Percentiles rank a stretch among this genome's conserved stretches.
Conservation (phyloP, 805 yeast genomes). For the Yueomyces sp. region DNA sequence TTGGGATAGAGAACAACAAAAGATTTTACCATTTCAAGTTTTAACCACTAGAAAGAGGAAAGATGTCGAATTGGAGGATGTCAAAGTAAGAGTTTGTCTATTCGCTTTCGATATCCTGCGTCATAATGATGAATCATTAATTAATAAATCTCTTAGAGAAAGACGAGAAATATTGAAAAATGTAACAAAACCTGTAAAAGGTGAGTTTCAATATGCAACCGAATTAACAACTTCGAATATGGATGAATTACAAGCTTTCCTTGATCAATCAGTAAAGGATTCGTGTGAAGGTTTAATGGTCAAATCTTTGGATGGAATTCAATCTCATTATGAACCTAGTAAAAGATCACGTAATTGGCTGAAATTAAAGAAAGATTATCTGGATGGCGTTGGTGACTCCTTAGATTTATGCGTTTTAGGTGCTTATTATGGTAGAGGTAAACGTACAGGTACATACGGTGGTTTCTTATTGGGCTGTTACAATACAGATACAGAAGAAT, state of each 20-base stretch:
- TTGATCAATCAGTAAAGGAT: constrained; percentile 81
- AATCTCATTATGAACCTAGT: constrained; percentile 83
- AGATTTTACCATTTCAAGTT: constrained; percentile 86
- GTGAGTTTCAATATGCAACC: constrained; percentile 75
- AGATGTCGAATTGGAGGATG: constrained; percentile 76
- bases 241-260: constrained; percentile 67
- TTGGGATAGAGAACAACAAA: constrained; percentile 69
- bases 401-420: constrained; percentile 88
- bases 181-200: constrained; percentile 47
- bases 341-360: constrained; percentile 93
- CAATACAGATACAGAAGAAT: constrained; percentile 83
- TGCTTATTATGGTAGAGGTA: constrained; percentile 87
- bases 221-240: constrained; percentile 51
- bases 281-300: constrained; percentile 96
- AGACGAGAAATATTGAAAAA: constrained; percentile 50
- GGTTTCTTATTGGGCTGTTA: constrained; percentile 87
- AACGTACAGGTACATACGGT: constrained; percentile 89
- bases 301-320: constrained; percentile 68
- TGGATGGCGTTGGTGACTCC: constrained; percentile 93
- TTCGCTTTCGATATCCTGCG: constrained; percentile 84
- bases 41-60: constrained; percentile 88
- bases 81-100: constrained; percentile 81
- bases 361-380: constrained; percentile 85
- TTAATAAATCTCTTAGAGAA: constrained; percentile 52
- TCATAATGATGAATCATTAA: constrained; percentile 57